These are phyloP conservation scores for Chrysanthemum makinoi DNA, from an alignment of 129 eudicot species.

Conservation along the genomic window DNA sequence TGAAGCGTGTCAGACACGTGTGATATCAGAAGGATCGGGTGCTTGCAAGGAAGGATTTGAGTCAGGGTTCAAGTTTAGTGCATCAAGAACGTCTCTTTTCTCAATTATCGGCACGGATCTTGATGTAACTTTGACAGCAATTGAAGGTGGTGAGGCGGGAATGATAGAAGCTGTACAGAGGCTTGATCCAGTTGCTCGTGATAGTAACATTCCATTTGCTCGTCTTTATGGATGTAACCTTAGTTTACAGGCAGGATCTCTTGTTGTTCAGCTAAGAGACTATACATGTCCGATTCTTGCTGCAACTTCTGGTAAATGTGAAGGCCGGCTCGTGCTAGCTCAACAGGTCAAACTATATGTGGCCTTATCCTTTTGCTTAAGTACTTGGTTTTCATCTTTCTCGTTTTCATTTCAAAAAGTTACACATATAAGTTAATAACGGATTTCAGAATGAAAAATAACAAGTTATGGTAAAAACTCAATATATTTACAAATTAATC, in stretches of 20 bases:
- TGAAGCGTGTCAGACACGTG: slow-evolving; percentile 64
- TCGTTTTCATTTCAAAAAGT: too few species aligned
- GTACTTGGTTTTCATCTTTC: too few species aligned
- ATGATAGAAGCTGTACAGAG: slow-evolving; percentile 76
- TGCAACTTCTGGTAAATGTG: slow-evolving; percentile 82
- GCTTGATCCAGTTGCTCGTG: slow-evolving; percentile 86
- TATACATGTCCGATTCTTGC: slow-evolving; percentile 74
- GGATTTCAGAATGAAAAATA: too few species aligned
- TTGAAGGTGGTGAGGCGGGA: slow-evolving; percentile 91
- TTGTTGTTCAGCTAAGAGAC: slow-evolving; percentile 74
- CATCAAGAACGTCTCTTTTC: slow-evolving; percentile 63
- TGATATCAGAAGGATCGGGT: slow-evolving; percentile 75
- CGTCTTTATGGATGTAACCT: slow-evolving; percentile 73
- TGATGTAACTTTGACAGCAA: slow-evolving; percentile 60
- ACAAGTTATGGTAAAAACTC: too few species aligned
- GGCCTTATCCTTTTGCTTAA: background rate
- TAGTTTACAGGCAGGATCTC: slow-evolving; percentile 59
- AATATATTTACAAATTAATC: too few species aligned
- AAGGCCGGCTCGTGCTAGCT: slow-evolving; percentile 86
- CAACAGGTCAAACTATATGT: slow-evolving; percentile 62
- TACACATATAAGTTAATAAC: too few species aligned
- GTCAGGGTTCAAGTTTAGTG: slow-evolving; percentile 77
- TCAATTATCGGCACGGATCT: slow-evolving; percentile 67
- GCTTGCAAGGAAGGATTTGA: slow-evolving; percentile 77
- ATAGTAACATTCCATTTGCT: slow-evolving; percentile 78